These are phyloP conservation scores for Solanum gandarillasii DNA, from an alignment of 257 asterid genomes.

Conservation along the genomic window DNA sequence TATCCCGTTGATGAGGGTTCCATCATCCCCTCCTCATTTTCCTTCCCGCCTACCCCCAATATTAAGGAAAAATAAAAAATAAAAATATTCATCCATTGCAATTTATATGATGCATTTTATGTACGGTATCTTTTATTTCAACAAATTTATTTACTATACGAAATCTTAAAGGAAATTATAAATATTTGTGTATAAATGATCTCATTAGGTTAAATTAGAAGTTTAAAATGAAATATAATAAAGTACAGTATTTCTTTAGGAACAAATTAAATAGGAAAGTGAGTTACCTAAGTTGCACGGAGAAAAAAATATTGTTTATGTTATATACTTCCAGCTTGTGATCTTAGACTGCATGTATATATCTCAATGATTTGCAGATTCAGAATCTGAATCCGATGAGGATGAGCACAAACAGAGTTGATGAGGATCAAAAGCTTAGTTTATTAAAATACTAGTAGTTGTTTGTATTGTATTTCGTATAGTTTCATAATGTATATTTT, in stretches of 20 bases:
- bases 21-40: no score
- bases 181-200: not conserved
- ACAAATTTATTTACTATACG: not conserved
- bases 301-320: not conserved
- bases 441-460: not conserved
- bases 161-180: not conserved
- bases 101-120: not conserved
- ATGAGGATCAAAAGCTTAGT: not conserved
- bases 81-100: not conserved
- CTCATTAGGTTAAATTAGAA: not conserved
- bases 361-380: constrained; percentile 3
- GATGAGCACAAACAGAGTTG: constrained; percentile 3
- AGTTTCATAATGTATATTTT: not conserved
- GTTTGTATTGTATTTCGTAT: not conserved
- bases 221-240: not conserved
- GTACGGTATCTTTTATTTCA: not conserved
- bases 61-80: no score
- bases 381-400: constrained; percentile 16
- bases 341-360: not conserved
- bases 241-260: not conserved
- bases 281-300: not conserved
- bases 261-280: not conserved
- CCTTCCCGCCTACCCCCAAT: no score
- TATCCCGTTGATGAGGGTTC: not conserved
- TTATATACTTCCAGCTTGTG: not conserved